Evolutionary conservation across 495 filamentous ascomycete species (phyloP).

Genomic region (Aspergillus heteromorphus): DNA sequence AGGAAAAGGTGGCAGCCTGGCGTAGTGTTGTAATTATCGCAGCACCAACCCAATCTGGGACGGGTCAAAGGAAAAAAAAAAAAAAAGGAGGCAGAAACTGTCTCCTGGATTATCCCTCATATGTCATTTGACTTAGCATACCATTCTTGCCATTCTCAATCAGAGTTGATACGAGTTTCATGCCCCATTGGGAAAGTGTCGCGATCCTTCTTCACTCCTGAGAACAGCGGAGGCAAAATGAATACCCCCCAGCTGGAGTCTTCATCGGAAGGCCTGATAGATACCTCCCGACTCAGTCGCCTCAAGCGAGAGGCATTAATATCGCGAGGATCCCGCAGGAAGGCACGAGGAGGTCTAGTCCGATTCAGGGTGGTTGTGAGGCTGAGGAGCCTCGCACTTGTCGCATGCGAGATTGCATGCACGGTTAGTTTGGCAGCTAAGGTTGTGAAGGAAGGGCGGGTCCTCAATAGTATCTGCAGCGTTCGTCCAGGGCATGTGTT

Average conservation of each 20-base stretch:
- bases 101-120: neutral
- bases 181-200: neutral
- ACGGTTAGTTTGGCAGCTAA: neutral
- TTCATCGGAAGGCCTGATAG: neutral
- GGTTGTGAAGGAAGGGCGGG: neutral
- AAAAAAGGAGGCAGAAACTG: neutral
- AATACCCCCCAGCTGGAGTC: too few relatives aligned
- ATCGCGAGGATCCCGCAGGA: too few relatives aligned
- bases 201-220: too few relatives aligned
- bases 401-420: neutral
- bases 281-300: neutral
- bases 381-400: neutral
- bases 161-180: too few relatives aligned
- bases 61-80: too few relatives aligned
- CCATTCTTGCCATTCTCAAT: neutral
- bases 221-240: too few relatives aligned
- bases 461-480: neutral
- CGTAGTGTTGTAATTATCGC: neutral
- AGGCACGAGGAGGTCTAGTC: neutral
- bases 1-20: neutral
- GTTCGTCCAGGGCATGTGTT: neutral
- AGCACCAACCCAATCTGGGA: neutral
- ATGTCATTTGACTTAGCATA: neutral
- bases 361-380: neutral
- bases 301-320: too few relatives aligned